Percentiles rank a stretch among this genome's conserved stretches.
phyloP scores from a whole-genome alignment of 2,329 filamentous ascomycete genomes.

The Diaporthe citrichinensis region DNA sequence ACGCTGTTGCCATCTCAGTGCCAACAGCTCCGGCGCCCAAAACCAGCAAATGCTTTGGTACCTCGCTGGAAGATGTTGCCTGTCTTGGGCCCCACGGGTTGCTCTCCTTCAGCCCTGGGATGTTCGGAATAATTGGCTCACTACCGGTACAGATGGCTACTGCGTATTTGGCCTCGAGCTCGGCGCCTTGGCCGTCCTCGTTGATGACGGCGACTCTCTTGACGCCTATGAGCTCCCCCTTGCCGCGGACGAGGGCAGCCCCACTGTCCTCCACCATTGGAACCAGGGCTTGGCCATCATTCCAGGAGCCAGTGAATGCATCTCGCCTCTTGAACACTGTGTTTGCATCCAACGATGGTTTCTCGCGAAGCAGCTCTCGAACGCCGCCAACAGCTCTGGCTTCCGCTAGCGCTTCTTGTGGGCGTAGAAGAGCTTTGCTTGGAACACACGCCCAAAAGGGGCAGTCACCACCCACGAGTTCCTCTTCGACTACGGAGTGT shows the following conservation, averaged over 20 bases:
- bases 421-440: background rate
- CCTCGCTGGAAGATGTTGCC: slow-evolving; percentile 11
- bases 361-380: background rate
- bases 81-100: slow-evolving; percentile 5
- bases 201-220: background rate
- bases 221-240: background rate
- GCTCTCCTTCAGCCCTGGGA: background rate
- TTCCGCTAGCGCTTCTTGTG: background rate
- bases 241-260: background rate
- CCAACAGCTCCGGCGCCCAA: background rate
- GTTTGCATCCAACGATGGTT: background rate
- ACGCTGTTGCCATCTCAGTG: slow-evolving; percentile 1
- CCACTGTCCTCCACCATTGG: background rate
- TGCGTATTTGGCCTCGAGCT: background rate
- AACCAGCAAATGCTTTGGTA: background rate
- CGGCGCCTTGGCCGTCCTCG: background rate
- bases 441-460: slow-evolving; percentile 10
- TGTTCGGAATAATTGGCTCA: background rate
- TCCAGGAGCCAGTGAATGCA: background rate
- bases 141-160: background rate
- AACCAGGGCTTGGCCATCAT: background rate
- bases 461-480: slow-evolving; percentile 8
- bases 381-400: background rate
- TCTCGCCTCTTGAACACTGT: background rate
- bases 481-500: background rate